A percentile compares a stretch with the other conserved stretches of the same genome.
Evolutionary conservation across 306 rosid genomes (phyloP).

Genomic region (Medicago arabica): DNA sequence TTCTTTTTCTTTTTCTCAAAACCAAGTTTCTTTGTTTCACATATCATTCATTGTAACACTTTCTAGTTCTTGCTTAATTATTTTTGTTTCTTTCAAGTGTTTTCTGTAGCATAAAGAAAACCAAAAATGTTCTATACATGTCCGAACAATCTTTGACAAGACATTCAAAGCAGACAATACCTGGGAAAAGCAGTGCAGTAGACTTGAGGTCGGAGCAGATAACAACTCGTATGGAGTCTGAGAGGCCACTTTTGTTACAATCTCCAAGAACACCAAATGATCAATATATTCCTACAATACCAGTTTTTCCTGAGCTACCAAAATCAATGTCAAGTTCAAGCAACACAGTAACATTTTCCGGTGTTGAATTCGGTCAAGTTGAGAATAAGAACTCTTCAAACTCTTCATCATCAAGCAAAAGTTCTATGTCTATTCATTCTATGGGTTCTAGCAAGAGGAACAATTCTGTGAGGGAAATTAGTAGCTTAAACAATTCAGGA

Average conservation of each 20-base stretch:
- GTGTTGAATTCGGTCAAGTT: constrained; percentile 47
- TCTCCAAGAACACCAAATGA: constrained; percentile 54
- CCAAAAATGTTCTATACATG: neutral
- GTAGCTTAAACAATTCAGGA: constrained; percentile 40
- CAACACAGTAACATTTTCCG: constrained; percentile 42
- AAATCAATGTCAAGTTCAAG: constrained; percentile 53
- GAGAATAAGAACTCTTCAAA: constrained; percentile 39
- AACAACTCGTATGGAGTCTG: constrained; percentile 42
- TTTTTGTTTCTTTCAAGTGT: constrained; percentile 13
- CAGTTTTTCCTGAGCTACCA: constrained; percentile 45
- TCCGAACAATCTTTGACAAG: neutral
- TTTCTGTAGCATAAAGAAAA: neutral
- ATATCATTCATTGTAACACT: neutral
- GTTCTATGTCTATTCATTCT: constrained; percentile 58
- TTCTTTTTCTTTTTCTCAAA: neutral
- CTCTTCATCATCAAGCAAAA: constrained; percentile 57
- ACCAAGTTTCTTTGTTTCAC: neutral
- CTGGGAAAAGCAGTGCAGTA: neutral
- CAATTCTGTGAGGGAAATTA: constrained; percentile 1
- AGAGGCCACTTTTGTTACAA: constrained; percentile 55
- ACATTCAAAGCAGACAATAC: neutral
- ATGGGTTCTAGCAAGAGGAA: constrained; percentile 52
- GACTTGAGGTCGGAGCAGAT: neutral
- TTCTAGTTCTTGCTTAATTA: neutral
- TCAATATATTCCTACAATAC: constrained; percentile 38